Evolutionary conservation across 139 green algal genomes (phyloP), one percentile per base, ranked within the genome.

Genomic region (Chlorella sp.): DNA sequence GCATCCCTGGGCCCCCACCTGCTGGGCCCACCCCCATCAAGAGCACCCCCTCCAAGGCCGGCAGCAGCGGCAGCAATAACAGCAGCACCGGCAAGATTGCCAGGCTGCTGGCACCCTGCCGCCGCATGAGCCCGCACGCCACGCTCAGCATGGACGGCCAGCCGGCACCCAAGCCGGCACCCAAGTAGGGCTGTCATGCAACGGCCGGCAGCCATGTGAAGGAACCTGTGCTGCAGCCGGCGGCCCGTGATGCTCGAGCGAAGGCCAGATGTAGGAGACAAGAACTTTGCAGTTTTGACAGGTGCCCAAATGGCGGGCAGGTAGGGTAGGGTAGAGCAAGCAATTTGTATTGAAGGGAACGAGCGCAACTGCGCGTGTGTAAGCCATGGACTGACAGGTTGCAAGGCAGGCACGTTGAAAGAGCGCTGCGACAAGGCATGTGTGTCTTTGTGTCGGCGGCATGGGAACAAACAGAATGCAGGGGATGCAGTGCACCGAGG

Each of bases 91-190:
- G 39, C 22, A 36, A 81, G 84, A 66, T 66, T 39, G 77, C 26
- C 42, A 68, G 75, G 75, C 39, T 80, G 83, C 83, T 88, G 82
- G 36, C 48, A 34, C 82, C 82, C 21, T 86, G 82, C 57, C 26
- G 82, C 57, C 57, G 36, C 57, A 18, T 60, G 19, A 76, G n/a
- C 34, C 82, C 82, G 28, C 82, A 53, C 22, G 82, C 82, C 30
- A 86, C 82, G 7, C 18, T 86, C 15, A 86, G 82, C 57, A 53
- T 18, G 28, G 30, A 37, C 71, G 15, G 71, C 30, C 30, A 28
- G 32, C 71, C 71, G 15, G 30, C 28, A 78, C 39, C 71, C 71
- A 78, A 78, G 15, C 12, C 2, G 32, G 75, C 34, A 81, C 16
- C 64, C 64, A 71, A 5, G 21, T 28, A 18, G 21, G 11, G n/a